Base-by-base conservation (phyloP, 441 rosid species). In the Gossypium laxum region DNA sequence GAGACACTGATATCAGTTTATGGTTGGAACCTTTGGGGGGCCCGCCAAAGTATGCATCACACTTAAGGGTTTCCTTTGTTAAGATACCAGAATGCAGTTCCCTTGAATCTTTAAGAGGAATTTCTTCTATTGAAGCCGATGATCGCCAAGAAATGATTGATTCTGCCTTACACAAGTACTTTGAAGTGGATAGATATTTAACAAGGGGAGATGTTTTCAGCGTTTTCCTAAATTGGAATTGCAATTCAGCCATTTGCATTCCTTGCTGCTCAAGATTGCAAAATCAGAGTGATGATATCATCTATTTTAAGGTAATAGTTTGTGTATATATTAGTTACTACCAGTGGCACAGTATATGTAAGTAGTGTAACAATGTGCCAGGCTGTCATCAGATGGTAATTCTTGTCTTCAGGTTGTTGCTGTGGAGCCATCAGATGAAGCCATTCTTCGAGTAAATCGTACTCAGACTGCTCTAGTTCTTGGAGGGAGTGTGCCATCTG, bases 391-490 rank as follows among this genome's bases (percentile, higher is more conserved):
- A 47, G 48, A 69, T 70, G 67, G 61, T 73, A 48, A 56, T 85
- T 80, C 26, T 19, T 79, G 45, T 76, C 71, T 30, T 68, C 85
- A 93, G 97, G 98, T 91, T 63, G 85, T 90, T 54, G 88, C 96
- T 3, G 78, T 90, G 95, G 97, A 93, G 83, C 98, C 98, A 72
- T 85, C 92, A 50, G 87, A 87, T 69, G 90, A 90, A 81, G 70
- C 81, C 32, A 75, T 88, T 81, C 93, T 91, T 77, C 87, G 89
- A 72, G 91, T 90, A 77, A 90, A 89, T 75, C 68, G 70, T 70
- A 82, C 88, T 73, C 86, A 81, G 82, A 93, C 96, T 52, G 96
- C 98, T 71, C 96, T 93, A 77, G 96, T 93, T 60, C 96, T 93
- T 62, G 98, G 96, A 59, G 93, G 96, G 76, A 86, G 82, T 67